Conservation (phyloP, 1,284 basidiomycete genomes). For the Ustilago lituana region DNA sequence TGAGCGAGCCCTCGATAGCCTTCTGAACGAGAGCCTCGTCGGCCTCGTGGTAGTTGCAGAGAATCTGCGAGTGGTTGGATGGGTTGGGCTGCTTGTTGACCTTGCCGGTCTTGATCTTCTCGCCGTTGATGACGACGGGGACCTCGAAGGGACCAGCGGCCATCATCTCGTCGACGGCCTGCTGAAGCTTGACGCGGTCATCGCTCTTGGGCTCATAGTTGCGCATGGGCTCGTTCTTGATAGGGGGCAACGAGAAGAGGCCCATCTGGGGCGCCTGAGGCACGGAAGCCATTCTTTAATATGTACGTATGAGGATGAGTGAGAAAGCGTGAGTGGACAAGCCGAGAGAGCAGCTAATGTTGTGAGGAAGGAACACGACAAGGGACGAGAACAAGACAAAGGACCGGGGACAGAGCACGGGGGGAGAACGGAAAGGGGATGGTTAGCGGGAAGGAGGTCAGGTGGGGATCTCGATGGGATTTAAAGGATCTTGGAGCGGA, state of each 20-base stretch:
- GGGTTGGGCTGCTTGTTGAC: slow-evolving; percentile 69
- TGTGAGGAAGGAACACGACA: neutral
- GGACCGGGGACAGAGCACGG: slow-evolving; percentile 1
- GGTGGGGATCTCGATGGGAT: neutral
- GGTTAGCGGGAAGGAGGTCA: neutral
- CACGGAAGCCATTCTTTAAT: slow-evolving; percentile 41
- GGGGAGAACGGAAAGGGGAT: neutral
- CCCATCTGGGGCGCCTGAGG: slow-evolving; percentile 50
- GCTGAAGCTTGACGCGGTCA: slow-evolving; percentile 81
- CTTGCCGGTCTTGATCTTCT: slow-evolving; percentile 84
- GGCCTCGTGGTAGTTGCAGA: slow-evolving; percentile 90
- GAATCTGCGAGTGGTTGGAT: slow-evolving; percentile 74
- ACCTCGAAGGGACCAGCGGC: slow-evolving; percentile 86
- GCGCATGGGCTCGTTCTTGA: slow-evolving; percentile 67
- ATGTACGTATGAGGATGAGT: neutral
- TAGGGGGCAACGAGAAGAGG: slow-evolving; percentile 57
- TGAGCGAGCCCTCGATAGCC: slow-evolving; percentile 88
- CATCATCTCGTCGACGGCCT: slow-evolving; percentile 82
- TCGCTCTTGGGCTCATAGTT: slow-evolving; percentile 81
- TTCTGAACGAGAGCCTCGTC: slow-evolving; percentile 74
- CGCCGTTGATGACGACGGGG: slow-evolving; percentile 90
- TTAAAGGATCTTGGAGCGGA: neutral
- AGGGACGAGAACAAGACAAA: neutral
- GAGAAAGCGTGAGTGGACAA: neutral
- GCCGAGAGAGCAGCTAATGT: slow-evolving; percentile 2